Conservation (phyloP, 768 basidiomycete species). For the Calocybe cyanea region DNA sequence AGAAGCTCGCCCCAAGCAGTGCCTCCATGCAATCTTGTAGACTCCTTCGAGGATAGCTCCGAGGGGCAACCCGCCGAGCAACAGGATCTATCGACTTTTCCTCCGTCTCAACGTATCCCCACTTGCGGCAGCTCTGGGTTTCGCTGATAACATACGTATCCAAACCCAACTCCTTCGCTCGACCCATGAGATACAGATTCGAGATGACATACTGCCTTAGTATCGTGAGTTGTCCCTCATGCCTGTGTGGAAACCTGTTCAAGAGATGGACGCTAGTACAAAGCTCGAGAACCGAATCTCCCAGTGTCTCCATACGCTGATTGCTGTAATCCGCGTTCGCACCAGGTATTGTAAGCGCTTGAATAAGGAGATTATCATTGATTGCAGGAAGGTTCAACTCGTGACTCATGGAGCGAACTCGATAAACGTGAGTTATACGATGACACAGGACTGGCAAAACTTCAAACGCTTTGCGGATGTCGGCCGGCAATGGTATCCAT, state of each 20-base stretch:
- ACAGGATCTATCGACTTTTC: constrained; percentile 26
- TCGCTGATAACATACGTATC: constrained; percentile 66
- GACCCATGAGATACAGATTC: constrained; percentile 65
- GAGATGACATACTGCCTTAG: constrained; percentile 64
- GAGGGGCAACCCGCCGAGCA: constrained; percentile 29
- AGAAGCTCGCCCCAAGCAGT: constrained; percentile 70
- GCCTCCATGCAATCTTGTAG: constrained; percentile 91
- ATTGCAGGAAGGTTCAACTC: constrained; percentile 63
- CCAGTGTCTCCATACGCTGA: constrained; percentile 83
- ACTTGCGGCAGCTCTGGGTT: constrained; percentile 44
- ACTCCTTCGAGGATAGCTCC: constrained; percentile 61
- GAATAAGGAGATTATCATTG: constrained; percentile 51
- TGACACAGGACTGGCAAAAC: constrained; percentile 66
- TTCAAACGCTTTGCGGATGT: constrained; percentile 47
- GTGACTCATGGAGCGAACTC: constrained; percentile 45
- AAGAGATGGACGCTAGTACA: constrained; percentile 73
- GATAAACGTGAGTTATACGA: constrained; percentile 62
- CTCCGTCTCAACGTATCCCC: constrained; percentile 50
- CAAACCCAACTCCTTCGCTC: constrained; percentile 61
- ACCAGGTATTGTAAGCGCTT: constrained; percentile 75
- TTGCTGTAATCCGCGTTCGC: constrained; percentile 67
- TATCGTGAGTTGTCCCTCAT: constrained; percentile 78
- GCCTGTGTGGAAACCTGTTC: constrained; percentile 69
- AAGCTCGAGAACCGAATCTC: constrained; percentile 79
- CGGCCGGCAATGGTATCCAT: constrained; percentile 50